Evolutionary conservation across 495 filamentous ascomycete species (phyloP), one percentile per base, ranked within the genome.

Genomic region (Hyaloscypha finlandica): DNA sequence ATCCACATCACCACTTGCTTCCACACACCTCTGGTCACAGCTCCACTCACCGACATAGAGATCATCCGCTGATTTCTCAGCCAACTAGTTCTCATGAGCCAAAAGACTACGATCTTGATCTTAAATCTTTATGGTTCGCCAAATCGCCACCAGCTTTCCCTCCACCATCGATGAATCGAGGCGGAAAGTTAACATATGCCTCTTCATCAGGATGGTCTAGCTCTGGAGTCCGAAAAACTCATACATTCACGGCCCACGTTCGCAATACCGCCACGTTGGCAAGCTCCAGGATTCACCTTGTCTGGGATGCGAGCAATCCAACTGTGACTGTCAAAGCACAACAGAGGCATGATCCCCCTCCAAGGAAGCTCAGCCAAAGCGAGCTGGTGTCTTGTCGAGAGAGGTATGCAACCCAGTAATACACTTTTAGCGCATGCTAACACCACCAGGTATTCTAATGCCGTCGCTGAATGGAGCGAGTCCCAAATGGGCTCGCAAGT

Each of bases 261-360:
- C 75, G 72, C 52, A 72, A 74, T 70, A 79, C 71, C 19, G 35
- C 70, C 8, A 78, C 75, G 48, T 70, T 79, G 20, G 75, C 72
- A 11, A 74, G 67, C 5, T 78, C 77, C 4, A 78, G 75, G 35
- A 74, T 81, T 12, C 74, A 68, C 52, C 39, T 81, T 20, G 76
- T 70, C 8, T 81, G 79, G 79, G 76, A 81, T 64, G 65, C 67
- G 6, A 74, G 76, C 8, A 74, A 78, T 62, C 79, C 79, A 1
- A 64, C 59, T 25, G 35, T 65, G 29, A 80, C 77, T 11, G 75
- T 75, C 37, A 73, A 71, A 65, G 74, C 74, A 6, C 55, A 77
- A 51, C 79, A 81, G 61, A 76, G 72, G 66, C 75, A 81, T 64
- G 71, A 74, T 39, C 75, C 79, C 4, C 71, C 76, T 14, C 79